phyloP scores from a whole-genome alignment of 176 grass and related monocot species.

The Olyra latifolia region DNA sequence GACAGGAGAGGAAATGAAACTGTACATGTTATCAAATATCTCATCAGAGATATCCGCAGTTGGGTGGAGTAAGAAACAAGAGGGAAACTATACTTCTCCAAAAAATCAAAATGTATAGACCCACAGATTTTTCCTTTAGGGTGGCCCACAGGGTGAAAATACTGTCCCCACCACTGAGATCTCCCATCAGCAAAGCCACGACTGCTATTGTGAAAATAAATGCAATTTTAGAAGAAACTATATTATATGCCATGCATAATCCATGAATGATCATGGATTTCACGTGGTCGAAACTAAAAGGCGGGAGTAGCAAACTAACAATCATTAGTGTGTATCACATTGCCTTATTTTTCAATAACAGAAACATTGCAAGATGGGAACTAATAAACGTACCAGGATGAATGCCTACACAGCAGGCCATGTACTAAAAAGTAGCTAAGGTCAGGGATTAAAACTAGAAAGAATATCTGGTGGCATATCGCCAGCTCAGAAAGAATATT shows the following conservation, averaged over 20 bases:
- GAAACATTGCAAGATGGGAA: neutral
- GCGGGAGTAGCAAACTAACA: neutral
- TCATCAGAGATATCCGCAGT: neutral
- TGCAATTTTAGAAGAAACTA: neutral
- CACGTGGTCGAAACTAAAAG: neutral
- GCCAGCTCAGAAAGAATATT: conserved; percentile 47
- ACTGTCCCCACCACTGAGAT: neutral
- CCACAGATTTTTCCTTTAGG: neutral
- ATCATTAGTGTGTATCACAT: neutral
- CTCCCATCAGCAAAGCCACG: neutral
- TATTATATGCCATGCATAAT: neutral
- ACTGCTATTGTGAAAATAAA: neutral
- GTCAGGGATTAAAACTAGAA: conserved; percentile 17
- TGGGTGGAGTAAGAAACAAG: neutral
- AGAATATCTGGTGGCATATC: conserved; percentile 34
- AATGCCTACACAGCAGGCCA: conserved; percentile 26
- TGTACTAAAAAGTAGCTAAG: conserved; percentile 19
- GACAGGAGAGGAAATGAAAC: conserved; percentile 10
- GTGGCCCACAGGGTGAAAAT: neutral
- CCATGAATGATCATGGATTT: neutral
- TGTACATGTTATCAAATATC: neutral
- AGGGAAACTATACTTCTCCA: neutral
- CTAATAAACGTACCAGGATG: conserved; percentile 8
- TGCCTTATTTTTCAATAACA: conserved; percentile 13
- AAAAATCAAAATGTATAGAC: neutral